Evolutionary conservation across 371 early-diverging fungal genomes (phyloP).

Genomic region (Coemansia sp.): DNA sequence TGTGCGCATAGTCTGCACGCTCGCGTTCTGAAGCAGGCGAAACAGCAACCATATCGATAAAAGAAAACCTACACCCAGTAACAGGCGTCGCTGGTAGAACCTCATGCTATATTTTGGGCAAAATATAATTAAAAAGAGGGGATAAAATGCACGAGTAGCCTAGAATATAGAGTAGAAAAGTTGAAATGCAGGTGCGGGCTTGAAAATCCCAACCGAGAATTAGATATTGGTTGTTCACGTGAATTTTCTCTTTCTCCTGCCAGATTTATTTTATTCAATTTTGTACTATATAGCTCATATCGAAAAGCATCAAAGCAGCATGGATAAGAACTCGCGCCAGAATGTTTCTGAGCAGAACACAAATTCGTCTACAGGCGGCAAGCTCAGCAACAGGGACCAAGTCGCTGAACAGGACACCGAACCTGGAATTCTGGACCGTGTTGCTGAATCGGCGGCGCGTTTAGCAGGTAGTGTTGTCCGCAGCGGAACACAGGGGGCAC

Average conservation of each 20-base stretch:
- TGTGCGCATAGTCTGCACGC: constrained; percentile 13
- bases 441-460: constrained; percentile 30
- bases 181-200: not conserved
- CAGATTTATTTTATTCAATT: not conserved
- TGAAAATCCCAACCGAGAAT: not conserved
- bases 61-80: constrained; percentile 3
- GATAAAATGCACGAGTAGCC: not conserved
- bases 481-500: constrained; percentile 11
- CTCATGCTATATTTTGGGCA: constrained; percentile 3
- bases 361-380: constrained; percentile 1
- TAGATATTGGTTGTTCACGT: not conserved
- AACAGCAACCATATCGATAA: constrained; percentile 11
- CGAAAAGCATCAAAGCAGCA: not conserved
- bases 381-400: not conserved
- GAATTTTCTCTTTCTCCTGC: not conserved
- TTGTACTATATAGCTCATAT: not conserved
- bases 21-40: constrained; percentile 5
- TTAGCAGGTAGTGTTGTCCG: constrained; percentile 20
- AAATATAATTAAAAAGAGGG: too few relatives aligned
- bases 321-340: not conserved
- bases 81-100: constrained; percentile 25
- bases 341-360: not conserved
- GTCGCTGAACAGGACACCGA: not conserved
- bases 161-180: not conserved
- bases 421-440: constrained; percentile 20